A percentile compares a stretch with the other conserved stretches of the same genome.
phyloP scores from a whole-genome alignment of 306 rosid genomes.

The Begonia peltatifolia region DNA sequence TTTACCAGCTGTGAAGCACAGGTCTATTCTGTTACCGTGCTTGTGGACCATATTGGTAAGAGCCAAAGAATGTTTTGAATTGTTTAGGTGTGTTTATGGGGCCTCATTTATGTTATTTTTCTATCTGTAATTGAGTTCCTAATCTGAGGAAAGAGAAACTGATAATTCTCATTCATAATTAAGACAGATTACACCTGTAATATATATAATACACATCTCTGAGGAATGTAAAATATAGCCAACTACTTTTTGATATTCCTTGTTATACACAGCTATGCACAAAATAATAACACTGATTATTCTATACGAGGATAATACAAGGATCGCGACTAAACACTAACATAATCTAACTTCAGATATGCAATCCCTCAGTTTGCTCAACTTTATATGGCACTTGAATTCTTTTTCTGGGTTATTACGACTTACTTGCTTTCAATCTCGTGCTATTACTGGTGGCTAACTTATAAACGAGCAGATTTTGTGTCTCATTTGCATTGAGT shows the following conservation, averaged over 20 bases:
- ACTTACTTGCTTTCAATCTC: background rate
- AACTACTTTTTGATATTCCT: too few species aligned
- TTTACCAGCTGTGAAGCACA: constrained; percentile 79
- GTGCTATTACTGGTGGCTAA: background rate
- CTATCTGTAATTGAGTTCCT: too few species aligned
- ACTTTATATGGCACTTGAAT: background rate
- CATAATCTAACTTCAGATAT: background rate
- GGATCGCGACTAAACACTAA: too few species aligned
- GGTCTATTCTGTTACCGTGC: constrained; percentile 62
- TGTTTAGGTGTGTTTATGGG: background rate
- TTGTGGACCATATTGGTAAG: constrained; percentile 71
- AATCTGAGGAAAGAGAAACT: too few species aligned
- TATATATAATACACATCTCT: too few species aligned
- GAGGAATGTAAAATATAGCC: too few species aligned
- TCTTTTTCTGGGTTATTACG: too few species aligned
- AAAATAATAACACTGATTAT: too few species aligned
- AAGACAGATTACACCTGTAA: too few species aligned
- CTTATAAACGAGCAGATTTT: background rate
- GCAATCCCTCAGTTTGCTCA: background rate
- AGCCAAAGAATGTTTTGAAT: constrained; percentile 20
- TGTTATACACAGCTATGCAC: too few species aligned
- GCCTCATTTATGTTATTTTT: background rate
- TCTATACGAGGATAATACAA: too few species aligned
- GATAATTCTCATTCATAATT: too few species aligned
- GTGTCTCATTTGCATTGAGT: background rate